Evolutionary conservation across 2,329 filamentous ascomycete genomes (phyloP), one percentile per base, ranked within the genome.

Genomic region (Lecanicillium sp.): DNA sequence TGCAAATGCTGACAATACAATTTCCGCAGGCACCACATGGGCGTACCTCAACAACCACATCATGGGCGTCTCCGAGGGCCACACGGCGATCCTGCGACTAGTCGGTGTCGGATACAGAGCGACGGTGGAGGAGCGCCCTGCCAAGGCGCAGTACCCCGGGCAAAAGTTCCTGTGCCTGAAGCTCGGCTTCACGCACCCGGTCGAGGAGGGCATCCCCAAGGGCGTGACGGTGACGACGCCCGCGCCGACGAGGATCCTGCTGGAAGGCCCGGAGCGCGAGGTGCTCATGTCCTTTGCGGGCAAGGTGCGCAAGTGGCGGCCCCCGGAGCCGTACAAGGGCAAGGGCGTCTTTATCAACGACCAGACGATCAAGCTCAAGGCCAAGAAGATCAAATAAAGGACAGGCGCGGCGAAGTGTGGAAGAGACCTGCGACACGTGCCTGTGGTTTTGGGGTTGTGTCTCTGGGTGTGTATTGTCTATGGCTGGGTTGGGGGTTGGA

Each of bases 271-370:
- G 44, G 81, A 97, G 64, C 90, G 89, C 64, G 84, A 94, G 68
- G 78, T 84, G 41, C 82, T 98, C 54, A 93, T 90, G 77, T 83
- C 86, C 50, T 96, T 97, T 67, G 93, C 93, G 15, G 93, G 93
- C 1, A 75, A 84, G 58, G 94, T 98, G 57, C 78, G 89, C 58
- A 79, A 75, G 68, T 97, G 91, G 91, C 84, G 93, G 63, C 79
- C 79, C 55, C 93, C 93, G 24, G 93, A 98, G 72, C 93, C 93
- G 55, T 98, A 98, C 71, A 98, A 98, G 81, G 93, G 93, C 57
- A 97, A 98, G 81, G 93, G 93, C 59, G 95, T 98, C 59, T 98
- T 97, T 66, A 84, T 98, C 60, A 94, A 97, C 62, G 89, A 90
- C 54, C 90, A 98, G 77, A 96, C 90, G 24, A 96, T 98, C 72